Base-by-base conservation (phyloP, 2,329 filamentous ascomycete genomes). In the Colletotrichum simmondsii region DNA sequence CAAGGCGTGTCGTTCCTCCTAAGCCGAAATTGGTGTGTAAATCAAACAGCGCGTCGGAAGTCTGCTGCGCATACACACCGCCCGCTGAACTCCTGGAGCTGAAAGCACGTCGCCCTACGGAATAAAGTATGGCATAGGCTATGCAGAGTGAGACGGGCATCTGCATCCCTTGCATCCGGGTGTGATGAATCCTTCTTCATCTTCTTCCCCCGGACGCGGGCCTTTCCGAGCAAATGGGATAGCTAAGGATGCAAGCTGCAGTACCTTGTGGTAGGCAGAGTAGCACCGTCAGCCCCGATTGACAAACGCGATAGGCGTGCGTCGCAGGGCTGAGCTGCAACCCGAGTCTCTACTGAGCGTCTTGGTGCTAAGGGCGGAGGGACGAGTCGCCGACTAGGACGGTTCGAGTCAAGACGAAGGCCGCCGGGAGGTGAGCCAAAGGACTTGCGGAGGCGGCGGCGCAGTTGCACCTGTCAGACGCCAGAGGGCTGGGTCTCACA, bases 381-480 rank as follows among this genome's bases (percentile, higher is more conserved):
- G 24, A 42, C 24, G 14, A n/a, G 24, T 37, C 28, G 42, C 42
- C 24, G 14, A 46, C 68, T 57, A 61, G 63, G 11, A 49, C 54
- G 16, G 14, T 61, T 61, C 28, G 28, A 64, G 61, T 26, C 22
- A 46, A 49, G 26, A 12, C 26, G n/a, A 53, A 35, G 56, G 42
- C 37, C 46, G 60, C 16, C 37, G 37, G 37, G 56, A 52, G 14
- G 28, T 24, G 28, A 42, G 58, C 57, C 37, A 14, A 32, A 37
- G 22, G 30, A 26, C 4, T 4, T 32, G 19, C 12, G 11, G 37
- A 54, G 61, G 67, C 61, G 67, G 69, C 65, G 65, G 69, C 53
- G 69, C 69, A 69, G 69, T 58, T 30, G 37, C 42, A 22, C 30
- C 28, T 59, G 69, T 72, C 69, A 72, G 65, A 68, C 24, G 53